phyloP scores from a whole-genome alignment of 2,329 filamentous ascomycete species.

The Fonsecaea pugnacius region DNA sequence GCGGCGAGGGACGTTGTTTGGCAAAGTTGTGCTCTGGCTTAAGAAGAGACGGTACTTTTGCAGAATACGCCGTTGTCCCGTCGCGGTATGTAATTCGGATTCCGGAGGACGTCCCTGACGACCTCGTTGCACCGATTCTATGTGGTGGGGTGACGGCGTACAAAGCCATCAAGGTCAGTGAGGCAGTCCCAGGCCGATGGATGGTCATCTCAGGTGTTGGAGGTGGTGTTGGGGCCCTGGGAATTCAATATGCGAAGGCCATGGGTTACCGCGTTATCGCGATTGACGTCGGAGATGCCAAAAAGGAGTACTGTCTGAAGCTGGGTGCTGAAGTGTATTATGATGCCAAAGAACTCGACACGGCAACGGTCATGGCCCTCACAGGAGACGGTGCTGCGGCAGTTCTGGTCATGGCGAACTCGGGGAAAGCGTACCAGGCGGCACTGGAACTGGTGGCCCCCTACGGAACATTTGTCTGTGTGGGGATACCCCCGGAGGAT shows the following conservation, averaged over 20 bases:
- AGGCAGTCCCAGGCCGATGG: conserved; percentile 28
- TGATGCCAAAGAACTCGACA: conserved; percentile 36
- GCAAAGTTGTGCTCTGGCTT: conserved; percentile 26
- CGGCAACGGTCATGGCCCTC: conserved; percentile 23
- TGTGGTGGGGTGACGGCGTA: conserved; percentile 54
- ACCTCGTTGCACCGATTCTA: conserved; percentile 48
- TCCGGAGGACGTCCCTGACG: conserved; percentile 44
- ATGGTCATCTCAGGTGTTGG: conserved; percentile 45
- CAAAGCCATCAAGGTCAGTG: conserved; percentile 42
- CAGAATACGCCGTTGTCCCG: conserved; percentile 47
- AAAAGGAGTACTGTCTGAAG: conserved; percentile 40
- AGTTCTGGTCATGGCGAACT: conserved; percentile 30
- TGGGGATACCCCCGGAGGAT: conserved; percentile 40
- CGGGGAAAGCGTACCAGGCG: conserved; percentile 26
- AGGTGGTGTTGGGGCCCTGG: conserved; percentile 44
- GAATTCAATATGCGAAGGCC: conserved; percentile 47
- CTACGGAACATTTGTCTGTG: conserved; percentile 49
- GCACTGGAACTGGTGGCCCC: conserved; percentile 43
- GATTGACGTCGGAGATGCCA: conserved; percentile 46
- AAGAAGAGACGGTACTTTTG: conserved; percentile 47
- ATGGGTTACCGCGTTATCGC: conserved; percentile 52
- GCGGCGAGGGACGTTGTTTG: conserved; percentile 26
- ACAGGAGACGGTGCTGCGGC: conserved; percentile 29
- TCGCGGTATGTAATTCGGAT: conserved; percentile 44
- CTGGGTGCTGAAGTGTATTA: conserved; percentile 48